Conservation (phyloP, 768 basidiomycete genomes). For the Russula foetens region DNA sequence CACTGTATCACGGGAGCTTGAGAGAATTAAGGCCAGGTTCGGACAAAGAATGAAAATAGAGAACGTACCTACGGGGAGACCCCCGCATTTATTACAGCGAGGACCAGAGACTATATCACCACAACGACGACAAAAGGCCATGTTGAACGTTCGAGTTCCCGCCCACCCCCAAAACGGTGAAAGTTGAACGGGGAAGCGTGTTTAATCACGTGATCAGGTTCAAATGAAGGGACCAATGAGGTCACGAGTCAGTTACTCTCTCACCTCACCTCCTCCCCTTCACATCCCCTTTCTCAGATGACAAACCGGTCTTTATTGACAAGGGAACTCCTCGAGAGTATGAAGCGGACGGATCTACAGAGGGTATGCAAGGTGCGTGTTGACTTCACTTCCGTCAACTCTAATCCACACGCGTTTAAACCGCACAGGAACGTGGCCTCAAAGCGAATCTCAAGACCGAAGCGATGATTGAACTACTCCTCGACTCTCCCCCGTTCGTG, state of each 20-base stretch:
- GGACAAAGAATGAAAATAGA: not conserved
- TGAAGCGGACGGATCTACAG: slow-evolving; percentile 51
- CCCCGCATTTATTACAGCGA: slow-evolving; percentile 70
- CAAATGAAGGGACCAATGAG: too few species aligned
- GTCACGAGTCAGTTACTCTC: slow-evolving; percentile 1
- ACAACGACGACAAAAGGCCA: slow-evolving; percentile 84
- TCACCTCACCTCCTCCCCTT: not conserved
- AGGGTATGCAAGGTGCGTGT: slow-evolving; percentile 46
- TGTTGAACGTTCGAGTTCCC: slow-evolving; percentile 24
- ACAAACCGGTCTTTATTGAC: slow-evolving; percentile 35
- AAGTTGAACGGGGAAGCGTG: slow-evolving; percentile 1
- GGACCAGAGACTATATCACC: slow-evolving; percentile 69
- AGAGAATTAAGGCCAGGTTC: not conserved
- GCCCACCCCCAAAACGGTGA: too few species aligned
- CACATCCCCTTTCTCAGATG: not conserved
- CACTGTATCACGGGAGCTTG: slow-evolving; percentile 65
- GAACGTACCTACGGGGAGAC: slow-evolving; percentile 64
- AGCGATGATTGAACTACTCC: slow-evolving; percentile 64
- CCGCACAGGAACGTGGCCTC: slow-evolving; percentile 61
- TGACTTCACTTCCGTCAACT: not conserved
- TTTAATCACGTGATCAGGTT: slow-evolving; percentile 4
- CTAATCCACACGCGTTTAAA: slow-evolving; percentile 2
- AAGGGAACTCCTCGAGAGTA: slow-evolving; percentile 41
- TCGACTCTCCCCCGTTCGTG: slow-evolving; percentile 34
- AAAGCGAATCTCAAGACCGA: slow-evolving; percentile 80